Conservation (phyloP, 768 basidiomycete genomes). For the Exidia glandulosa region DNA sequence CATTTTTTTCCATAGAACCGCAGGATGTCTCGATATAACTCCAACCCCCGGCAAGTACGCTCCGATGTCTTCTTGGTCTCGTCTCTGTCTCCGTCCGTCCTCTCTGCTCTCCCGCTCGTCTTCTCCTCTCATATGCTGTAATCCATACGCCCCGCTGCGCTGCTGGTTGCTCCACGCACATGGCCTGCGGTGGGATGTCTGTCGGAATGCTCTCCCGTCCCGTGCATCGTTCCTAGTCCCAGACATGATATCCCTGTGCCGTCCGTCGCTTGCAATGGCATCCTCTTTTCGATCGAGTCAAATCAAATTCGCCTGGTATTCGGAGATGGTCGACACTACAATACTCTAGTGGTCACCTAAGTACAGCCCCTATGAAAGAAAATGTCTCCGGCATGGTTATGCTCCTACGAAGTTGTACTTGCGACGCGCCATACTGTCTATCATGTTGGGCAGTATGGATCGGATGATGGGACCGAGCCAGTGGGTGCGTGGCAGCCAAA, state of each 20-base stretch:
- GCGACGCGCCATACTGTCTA: slow-evolving; percentile 45
- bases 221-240: background rate
- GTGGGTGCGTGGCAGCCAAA: slow-evolving; percentile 36
- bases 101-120: background rate
- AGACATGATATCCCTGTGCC: background rate
- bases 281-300: too few relatives aligned
- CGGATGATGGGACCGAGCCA: slow-evolving; percentile 42
- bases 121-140: background rate
- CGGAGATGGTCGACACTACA: too few relatives aligned
- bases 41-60: background rate
- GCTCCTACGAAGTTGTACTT: slow-evolving; percentile 54
- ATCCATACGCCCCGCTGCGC: too few relatives aligned
- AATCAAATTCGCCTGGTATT: too few relatives aligned
- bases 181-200: too few relatives aligned
- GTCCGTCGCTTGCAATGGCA: background rate
- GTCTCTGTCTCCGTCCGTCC: too few relatives aligned
- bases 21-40: background rate
- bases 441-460: slow-evolving; percentile 48
- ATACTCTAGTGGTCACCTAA: too few relatives aligned
- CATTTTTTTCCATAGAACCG: background rate
- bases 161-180: too few relatives aligned
- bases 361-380: background rate
- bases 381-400: background rate
- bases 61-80: background rate
- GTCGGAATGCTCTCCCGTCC: background rate